Evolutionary conservation across 2,329 filamentous ascomycete genomes (phyloP).

Genomic region (Botrytis squamosa): DNA sequence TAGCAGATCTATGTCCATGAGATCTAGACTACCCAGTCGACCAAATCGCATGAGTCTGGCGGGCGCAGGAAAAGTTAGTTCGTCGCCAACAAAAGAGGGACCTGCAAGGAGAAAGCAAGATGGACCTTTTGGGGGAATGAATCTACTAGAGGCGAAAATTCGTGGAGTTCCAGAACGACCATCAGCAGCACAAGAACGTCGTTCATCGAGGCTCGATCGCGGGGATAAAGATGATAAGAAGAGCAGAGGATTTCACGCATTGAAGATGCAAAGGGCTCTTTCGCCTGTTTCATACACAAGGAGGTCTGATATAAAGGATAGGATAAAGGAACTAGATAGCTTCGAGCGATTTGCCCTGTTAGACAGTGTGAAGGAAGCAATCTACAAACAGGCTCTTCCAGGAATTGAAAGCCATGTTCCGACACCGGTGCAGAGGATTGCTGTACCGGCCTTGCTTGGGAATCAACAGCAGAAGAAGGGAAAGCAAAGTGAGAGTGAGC

Average conservation of each 20-base stretch:
- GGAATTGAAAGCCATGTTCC: constrained; percentile 74
- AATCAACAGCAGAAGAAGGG: constrained; percentile 43
- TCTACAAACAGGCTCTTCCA: constrained; percentile 70
- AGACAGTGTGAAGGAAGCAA: constrained; percentile 66
- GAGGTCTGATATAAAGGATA: constrained; percentile 51
- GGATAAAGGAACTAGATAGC: constrained; percentile 65
- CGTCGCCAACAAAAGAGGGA: constrained; percentile 22
- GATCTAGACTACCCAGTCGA: constrained; percentile 23
- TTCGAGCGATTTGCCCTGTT: constrained; percentile 82
- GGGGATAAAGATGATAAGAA: constrained; percentile 37
- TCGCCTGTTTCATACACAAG: constrained; percentile 73
- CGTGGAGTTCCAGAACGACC: constrained; percentile 42
- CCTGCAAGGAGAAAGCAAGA: constrained; percentile 45
- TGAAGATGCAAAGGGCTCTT: constrained; percentile 90
- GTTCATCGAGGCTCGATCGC: constrained; percentile 22
- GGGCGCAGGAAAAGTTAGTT: constrained; percentile 30
- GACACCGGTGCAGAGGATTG: constrained; percentile 85
- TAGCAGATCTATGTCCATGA: constrained; percentile 28
- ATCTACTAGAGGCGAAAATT: constrained; percentile 50
- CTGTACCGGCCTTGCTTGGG: constrained; percentile 77
- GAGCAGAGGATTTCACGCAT: constrained; percentile 60
- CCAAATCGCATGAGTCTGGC: constrained; percentile 35
- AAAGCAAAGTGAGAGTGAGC: constrained; percentile 41
- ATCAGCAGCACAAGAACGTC: constrained; percentile 29
- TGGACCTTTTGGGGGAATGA: constrained; percentile 60